Percentiles rank a stretch among this genome's conserved stretches.
These are phyloP conservation scores for Calonectria honghensis DNA, from an alignment of 2,329 filamentous ascomycete genomes.

Conservation along the genomic window DNA sequence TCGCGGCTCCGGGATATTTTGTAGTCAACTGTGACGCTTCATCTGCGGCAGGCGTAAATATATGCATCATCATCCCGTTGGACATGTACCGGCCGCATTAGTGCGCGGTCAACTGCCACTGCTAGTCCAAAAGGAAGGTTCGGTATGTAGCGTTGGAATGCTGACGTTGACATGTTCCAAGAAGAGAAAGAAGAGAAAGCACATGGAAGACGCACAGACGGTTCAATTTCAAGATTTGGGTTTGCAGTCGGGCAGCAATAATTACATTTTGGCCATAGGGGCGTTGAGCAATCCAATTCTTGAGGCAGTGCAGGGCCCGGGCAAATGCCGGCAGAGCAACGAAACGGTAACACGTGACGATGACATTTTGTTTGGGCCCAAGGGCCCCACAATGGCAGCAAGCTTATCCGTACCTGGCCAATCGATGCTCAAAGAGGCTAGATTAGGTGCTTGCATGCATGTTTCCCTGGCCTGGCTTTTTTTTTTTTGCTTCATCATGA, in stretches of 20 bases:
- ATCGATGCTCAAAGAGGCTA: not conserved
- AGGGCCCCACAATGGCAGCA: conserved; percentile 1
- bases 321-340: not conserved
- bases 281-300: not conserved
- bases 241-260: not conserved
- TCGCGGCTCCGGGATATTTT: not conserved
- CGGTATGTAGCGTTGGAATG: conserved; percentile 6
- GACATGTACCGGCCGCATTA: not conserved
- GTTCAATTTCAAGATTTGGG: not conserved
- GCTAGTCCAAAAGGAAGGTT: not conserved
- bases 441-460: conserved; percentile 2
- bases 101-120: not conserved
- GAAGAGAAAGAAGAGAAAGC: not conserved
- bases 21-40: not conserved
- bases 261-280: not conserved
- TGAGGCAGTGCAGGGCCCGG: not conserved
- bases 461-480: conserved; percentile 2
- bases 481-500: conserved; percentile 20
- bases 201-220: not conserved
- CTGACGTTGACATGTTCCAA: not conserved
- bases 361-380: not conserved
- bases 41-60: not conserved
- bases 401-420: not conserved
- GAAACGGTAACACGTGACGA: not conserved
- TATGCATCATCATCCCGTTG: not conserved